Base-by-base conservation (phyloP, 2,329 filamentous ascomycete genomes). In the Penicillium aurantiogriseum region DNA sequence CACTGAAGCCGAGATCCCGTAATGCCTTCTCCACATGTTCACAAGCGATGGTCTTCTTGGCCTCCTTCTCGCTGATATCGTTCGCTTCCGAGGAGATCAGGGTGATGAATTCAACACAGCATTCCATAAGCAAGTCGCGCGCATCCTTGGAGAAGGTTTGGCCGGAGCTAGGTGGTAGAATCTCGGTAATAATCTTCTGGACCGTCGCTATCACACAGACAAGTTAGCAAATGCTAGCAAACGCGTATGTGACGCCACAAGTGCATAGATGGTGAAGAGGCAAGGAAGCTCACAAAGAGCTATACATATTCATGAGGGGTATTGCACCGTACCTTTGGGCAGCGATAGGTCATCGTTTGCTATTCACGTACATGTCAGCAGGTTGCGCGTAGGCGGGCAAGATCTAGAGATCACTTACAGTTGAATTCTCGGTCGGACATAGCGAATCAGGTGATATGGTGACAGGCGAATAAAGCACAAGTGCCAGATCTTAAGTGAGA, bases 31-130 rank as follows among this genome's bases (percentile, higher is more conserved):
- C 95, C 68, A 99, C 95, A 79, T 99, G 94, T 70, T 99, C 94
- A 75, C 91, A 96, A 13, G 93, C 93, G 67, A 99, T 99, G 4
- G 94, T 99, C 83, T 99, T 99, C 81, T 99, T 99, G 49, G 92
- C 91, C 71, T 99, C 94, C 76, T 96, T 96, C 75, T 99, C 94
- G 13, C 92, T 95, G 63, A 99, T 99, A 69, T 99, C 94, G 76
- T 99, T 99, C 61, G 94, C 94, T 79, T 99, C 93, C 47, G 91
- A 96, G n/a, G 92, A 97, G 67, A 99, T 90, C 69, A 99, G 85
- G 19, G 94, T 97, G 76, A 99, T 97, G 76, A 99, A 99, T 76
- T 99, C 94, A 70, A 99, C 93, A 71, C 94, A 99, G 79, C 94
- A 97, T 80, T 97, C 94, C 69, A 99, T 99, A 51, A 99, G 83